Conservation (phyloP, 441 rosid genomes). For the Heliophila coronopifolia region DNA sequence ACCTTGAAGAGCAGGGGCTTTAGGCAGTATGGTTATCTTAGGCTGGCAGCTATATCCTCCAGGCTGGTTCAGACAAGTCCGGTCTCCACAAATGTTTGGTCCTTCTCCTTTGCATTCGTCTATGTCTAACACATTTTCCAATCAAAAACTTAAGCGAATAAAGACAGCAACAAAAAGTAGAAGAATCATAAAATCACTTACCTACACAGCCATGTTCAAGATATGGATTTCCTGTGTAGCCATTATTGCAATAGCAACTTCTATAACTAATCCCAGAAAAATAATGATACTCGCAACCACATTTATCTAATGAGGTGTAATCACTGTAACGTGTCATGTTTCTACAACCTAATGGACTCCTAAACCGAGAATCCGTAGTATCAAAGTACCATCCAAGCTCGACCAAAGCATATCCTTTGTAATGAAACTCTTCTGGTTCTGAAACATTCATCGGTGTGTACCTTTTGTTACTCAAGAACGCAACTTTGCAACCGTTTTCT, state of each 20-base stretch:
- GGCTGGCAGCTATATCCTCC: background rate
- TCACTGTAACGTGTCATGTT: background rate
- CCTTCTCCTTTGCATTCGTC: constrained; percentile 16
- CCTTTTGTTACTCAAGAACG: constrained; percentile 21
- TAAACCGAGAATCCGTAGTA: constrained; percentile 4
- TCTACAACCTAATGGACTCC: constrained; percentile 2
- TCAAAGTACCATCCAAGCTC: constrained; percentile 31
- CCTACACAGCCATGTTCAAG: constrained; percentile 33
- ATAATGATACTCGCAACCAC: constrained; percentile 7
- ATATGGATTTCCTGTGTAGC: constrained; percentile 39
- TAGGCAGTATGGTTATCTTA: background rate
- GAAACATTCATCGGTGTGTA: constrained; percentile 13
- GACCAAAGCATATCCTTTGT: constrained; percentile 6
- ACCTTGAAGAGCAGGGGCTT: constrained; percentile 23
- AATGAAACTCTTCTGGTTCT: constrained; percentile 15
- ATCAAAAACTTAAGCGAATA: too few species aligned
- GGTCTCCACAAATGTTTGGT: background rate
- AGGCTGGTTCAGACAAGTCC: background rate
- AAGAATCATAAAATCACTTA: too few species aligned
- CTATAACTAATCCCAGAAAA: constrained; percentile 23
- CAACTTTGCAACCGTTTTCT: constrained; percentile 21
- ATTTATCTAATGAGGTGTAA: background rate
- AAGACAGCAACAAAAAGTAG: too few species aligned
- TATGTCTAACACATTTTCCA: too few species aligned
- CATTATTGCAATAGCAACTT: constrained; percentile 29